Evolutionary conservation across 352 stramenopile species (phyloP).

Genomic region (Plasmopara muralis): DNA sequence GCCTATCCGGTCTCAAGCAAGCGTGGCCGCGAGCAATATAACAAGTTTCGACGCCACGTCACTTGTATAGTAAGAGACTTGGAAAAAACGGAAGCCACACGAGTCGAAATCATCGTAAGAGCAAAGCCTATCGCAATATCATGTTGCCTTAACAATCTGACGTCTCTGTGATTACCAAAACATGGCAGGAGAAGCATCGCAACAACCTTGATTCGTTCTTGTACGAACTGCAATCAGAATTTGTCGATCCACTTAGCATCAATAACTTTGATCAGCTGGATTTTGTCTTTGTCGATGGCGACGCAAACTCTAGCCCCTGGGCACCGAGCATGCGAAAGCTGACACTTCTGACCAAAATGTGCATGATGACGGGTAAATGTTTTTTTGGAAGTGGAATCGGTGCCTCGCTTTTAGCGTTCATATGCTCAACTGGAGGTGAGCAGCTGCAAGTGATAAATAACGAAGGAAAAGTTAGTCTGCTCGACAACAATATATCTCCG

Average conservation of each 20-base stretch:
- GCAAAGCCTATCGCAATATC: not conserved
- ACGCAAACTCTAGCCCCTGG: slow-evolving; percentile 59
- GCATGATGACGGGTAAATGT: slow-evolving; percentile 85
- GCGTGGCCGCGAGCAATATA: slow-evolving; percentile 36
- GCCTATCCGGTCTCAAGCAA: slow-evolving; percentile 41
- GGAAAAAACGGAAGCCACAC: slow-evolving; percentile 55
- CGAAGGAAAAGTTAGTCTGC: slow-evolving; percentile 37
- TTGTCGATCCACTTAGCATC: slow-evolving; percentile 49
- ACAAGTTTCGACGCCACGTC: slow-evolving; percentile 48
- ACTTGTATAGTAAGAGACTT: slow-evolving; percentile 42
- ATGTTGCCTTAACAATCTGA: not conserved
- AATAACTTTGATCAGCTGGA: slow-evolving; percentile 78
- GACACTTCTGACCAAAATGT: slow-evolving; percentile 68
- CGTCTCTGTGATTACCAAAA: not conserved
- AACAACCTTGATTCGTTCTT: slow-evolving; percentile 66
- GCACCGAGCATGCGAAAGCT: slow-evolving; percentile 54
- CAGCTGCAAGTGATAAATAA: slow-evolving; percentile 58
- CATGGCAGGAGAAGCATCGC: slow-evolving; percentile 45
- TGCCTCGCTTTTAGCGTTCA: slow-evolving; percentile 49
- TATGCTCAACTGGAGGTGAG: slow-evolving; percentile 69
- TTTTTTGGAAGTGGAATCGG: slow-evolving; percentile 60
- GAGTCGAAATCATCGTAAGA: slow-evolving; percentile 54
- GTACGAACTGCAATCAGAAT: slow-evolving; percentile 72
- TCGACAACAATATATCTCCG: slow-evolving; percentile 34
- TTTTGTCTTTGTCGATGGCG: slow-evolving; percentile 73